Conservation (phyloP, 305 asterid genomes). For the Fraxinus sp. region DNA sequence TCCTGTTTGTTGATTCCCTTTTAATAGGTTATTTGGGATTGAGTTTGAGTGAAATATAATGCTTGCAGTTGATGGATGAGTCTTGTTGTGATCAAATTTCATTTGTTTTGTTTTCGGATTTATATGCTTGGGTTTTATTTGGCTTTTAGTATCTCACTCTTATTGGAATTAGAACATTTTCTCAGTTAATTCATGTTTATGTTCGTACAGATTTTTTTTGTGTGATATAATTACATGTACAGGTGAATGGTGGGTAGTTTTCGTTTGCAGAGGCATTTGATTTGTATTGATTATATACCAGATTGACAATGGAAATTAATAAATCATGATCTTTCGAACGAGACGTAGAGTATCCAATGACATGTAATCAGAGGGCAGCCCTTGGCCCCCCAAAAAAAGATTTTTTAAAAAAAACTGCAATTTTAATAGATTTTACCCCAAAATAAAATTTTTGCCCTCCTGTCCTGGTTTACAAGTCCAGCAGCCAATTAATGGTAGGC, state of each 20-base stretch:
- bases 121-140: neutral
- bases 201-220: neutral
- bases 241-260: neutral
- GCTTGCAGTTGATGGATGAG: constrained; percentile 2
- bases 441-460: neutral
- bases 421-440: neutral
- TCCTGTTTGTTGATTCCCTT: neutral
- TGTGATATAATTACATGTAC: neutral
- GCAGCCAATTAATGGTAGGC: neutral
- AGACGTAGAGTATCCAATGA: neutral
- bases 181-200: neutral
- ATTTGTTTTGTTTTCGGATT: neutral
- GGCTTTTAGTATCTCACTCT: neutral
- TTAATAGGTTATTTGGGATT: constrained; percentile 10
- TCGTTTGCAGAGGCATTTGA: neutral
- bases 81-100: constrained; percentile 12
- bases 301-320: constrained; percentile 4
- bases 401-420: neutral
- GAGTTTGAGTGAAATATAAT: neutral
- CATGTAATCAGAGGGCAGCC: neutral
- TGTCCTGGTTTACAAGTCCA: neutral
- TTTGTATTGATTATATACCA: constrained; percentile 3
- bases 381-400: neutral
- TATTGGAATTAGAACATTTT: neutral
- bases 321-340: neutral